Percentiles rank a stretch among this genome's conserved stretches.
Conservation (phyloP, 2,329 filamentous ascomycete genomes). For the Venturia asperata region DNA sequence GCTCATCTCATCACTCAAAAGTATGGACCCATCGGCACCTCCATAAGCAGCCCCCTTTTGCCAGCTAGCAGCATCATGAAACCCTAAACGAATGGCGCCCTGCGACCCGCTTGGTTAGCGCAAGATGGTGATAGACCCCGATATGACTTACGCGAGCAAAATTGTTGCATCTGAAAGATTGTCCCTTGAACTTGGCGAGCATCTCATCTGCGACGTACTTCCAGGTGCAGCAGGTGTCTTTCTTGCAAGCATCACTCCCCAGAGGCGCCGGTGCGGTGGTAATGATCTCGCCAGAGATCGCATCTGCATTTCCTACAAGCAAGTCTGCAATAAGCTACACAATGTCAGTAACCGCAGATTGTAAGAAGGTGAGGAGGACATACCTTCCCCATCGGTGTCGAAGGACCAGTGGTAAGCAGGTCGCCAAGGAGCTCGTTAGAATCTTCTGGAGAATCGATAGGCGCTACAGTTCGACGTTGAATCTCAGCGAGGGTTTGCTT, state of each 20-base stretch:
- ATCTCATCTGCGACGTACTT: slow-evolving; percentile 30
- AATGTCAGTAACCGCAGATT: not conserved
- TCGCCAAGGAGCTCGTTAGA: slow-evolving; percentile 32
- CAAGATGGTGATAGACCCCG: not conserved
- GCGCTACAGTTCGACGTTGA: slow-evolving; percentile 22
- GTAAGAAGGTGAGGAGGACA: not conserved
- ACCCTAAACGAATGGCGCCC: slow-evolving; percentile 31
- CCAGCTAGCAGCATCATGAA: slow-evolving; percentile 33
- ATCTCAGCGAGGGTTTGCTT: slow-evolving; percentile 21
- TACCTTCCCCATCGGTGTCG: slow-evolving; percentile 21
- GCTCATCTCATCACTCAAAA: slow-evolving; percentile 28
- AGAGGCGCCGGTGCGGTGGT: slow-evolving; percentile 24
- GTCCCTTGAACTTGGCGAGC: slow-evolving; percentile 25
- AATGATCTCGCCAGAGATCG: slow-evolving; percentile 25
- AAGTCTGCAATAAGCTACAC: slow-evolving; percentile 28
- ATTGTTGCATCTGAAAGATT: slow-evolving; percentile 29
- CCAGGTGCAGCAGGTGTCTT: slow-evolving; percentile 32
- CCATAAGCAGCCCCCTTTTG: slow-evolving; percentile 27
- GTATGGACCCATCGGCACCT: slow-evolving; percentile 31
- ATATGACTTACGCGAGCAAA: slow-evolving; percentile 25
- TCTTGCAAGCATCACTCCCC: slow-evolving; percentile 30
- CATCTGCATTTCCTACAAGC: slow-evolving; percentile 26
- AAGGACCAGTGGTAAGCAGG: slow-evolving; percentile 27
- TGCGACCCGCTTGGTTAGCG: not conserved
- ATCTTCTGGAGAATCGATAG: slow-evolving; percentile 23